Percentiles rank a stretch among this genome's conserved stretches.
phyloP scores from a whole-genome alignment of 208 protist species.

The Trypanosoma grayi region DNA sequence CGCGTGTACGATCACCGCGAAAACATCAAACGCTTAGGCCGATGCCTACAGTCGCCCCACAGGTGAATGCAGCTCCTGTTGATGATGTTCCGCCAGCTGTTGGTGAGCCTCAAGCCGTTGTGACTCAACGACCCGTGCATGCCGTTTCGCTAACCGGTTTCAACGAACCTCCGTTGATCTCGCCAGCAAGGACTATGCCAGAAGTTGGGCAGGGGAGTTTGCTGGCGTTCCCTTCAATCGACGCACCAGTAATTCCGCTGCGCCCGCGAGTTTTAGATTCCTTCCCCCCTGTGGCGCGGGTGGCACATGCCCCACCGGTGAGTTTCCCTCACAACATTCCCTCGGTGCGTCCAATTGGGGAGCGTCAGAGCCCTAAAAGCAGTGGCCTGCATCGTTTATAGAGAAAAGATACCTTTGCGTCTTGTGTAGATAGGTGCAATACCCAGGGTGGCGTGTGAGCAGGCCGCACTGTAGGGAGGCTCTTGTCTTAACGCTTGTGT shows the following conservation, averaged over 20 bases:
- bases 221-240: conserved; percentile 4
- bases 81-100: not conserved
- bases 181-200: not conserved
- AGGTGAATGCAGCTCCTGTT: not conserved
- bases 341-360: not conserved
- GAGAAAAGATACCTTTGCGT: not conserved
- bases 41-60: not conserved
- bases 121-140: not conserved
- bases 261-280: conserved; percentile 7
- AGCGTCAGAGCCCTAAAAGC: not conserved
- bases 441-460: not conserved
- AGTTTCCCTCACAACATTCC: conserved; percentile 9
- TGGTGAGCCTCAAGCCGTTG: not conserved
- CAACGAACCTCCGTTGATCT: conserved; percentile 18
- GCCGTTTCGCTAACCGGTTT: conserved; percentile 15
- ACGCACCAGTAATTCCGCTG: conserved; percentile 14
- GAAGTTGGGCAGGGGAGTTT: not conserved
- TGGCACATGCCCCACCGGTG: not conserved
- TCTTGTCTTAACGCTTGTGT: too few species aligned
- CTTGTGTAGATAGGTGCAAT: not conserved
- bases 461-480: too few species aligned
- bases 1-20: not conserved
- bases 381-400: conserved; percentile 21
- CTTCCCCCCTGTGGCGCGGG: not conserved
- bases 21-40: not conserved